phyloP scores from a whole-genome alignment of 2,329 filamentous ascomycete genomes.

The Diaporthe sp. region DNA sequence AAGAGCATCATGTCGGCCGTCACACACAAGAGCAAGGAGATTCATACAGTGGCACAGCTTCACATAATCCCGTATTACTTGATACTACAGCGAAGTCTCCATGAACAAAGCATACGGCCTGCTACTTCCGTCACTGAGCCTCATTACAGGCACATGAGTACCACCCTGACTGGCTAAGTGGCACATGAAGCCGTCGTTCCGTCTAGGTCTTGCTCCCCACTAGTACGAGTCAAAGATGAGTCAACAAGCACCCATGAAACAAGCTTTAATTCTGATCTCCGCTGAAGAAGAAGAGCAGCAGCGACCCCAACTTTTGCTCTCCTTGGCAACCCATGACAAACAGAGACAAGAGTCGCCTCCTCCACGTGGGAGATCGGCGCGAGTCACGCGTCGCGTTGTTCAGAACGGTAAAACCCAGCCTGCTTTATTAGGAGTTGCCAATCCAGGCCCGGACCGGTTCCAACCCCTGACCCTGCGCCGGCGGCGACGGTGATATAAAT shows the following conservation, averaged over 20 bases:
- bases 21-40: background rate
- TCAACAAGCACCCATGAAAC: constrained; percentile 1
- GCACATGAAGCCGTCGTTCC: constrained; percentile 5
- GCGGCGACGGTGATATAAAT: constrained; percentile 10
- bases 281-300: constrained; percentile 5
- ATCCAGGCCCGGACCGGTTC: background rate
- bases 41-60: background rate
- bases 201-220: background rate
- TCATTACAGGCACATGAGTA: background rate
- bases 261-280: constrained; percentile 26
- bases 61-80: background rate
- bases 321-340: constrained; percentile 9
- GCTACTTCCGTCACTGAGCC: background rate
- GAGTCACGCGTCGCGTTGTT: constrained; percentile 18
- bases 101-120: background rate
- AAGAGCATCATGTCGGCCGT: background rate
- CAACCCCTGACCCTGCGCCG: constrained; percentile 5
- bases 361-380: constrained; percentile 23
- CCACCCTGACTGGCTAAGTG: background rate
- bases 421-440: background rate
- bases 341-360: constrained; percentile 3
- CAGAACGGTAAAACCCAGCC: background rate
- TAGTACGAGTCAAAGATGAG: constrained; percentile 7
- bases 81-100: background rate
- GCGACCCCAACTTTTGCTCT: background rate